These are phyloP conservation scores for Curvularia lunata DNA, from an alignment of 2,329 filamentous ascomycete species.

Conservation along the genomic window DNA sequence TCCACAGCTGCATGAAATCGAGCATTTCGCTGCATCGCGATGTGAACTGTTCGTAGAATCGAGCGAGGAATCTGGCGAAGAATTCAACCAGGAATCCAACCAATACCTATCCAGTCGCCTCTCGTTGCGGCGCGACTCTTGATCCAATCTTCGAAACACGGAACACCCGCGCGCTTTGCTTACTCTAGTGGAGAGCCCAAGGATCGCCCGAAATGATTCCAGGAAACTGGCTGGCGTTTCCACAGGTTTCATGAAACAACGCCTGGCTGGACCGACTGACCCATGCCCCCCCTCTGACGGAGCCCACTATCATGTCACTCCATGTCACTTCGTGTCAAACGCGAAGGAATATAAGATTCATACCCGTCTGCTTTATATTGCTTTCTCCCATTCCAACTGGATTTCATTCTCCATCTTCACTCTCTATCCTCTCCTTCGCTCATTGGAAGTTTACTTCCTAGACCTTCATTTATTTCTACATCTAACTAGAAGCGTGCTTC, in stretches of 20 bases:
- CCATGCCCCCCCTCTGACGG: not conserved
- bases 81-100: too few relatives aligned
- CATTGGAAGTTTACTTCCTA: constrained; percentile 31
- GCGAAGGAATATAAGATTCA: not conserved
- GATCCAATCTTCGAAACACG: not conserved
- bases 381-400: constrained; percentile 2
- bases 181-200: not conserved
- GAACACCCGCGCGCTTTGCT: not conserved
- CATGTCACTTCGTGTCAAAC: not conserved
- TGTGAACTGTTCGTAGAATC: too few relatives aligned
- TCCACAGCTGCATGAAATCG: not conserved
- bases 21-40: not conserved
- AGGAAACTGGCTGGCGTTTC: not conserved
- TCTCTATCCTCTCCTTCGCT: not conserved
- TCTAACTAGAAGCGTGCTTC: constrained; percentile 26
- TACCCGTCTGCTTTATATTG: not conserved
- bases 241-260: constrained; percentile 1
- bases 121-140: not conserved
- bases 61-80: not conserved
- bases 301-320: not conserved
- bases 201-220: not conserved
- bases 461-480: constrained; percentile 30
- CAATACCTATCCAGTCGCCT: not conserved
- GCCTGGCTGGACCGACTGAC: not conserved
- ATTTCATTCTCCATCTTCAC: constrained; percentile 3